phyloP scores from a whole-genome alignment of 2,329 filamentous ascomycete genomes.

The Monilinia aucupariae region DNA sequence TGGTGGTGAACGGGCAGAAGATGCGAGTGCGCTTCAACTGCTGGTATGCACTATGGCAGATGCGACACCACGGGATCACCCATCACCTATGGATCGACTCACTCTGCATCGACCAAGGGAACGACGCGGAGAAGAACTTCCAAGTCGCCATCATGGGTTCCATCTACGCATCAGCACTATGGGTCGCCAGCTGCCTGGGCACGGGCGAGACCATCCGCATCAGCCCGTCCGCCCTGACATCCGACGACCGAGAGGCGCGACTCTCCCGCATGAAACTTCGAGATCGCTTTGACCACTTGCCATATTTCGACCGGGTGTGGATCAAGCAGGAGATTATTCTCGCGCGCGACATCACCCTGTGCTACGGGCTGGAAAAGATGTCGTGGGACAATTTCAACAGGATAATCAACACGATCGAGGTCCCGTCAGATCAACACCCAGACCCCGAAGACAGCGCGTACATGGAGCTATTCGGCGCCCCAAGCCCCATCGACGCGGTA shows the following conservation, averaged over 20 bases:
- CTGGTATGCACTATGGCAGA: conserved; percentile 13
- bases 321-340: conserved; percentile 11
- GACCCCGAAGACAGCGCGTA: not conserved
- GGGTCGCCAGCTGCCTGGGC: conserved; percentile 21
- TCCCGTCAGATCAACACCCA: not conserved
- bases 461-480: not conserved
- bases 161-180: conserved; percentile 20
- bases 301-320: conserved; percentile 13
- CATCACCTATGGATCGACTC: conserved; percentile 23
- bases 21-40: conserved; percentile 6
- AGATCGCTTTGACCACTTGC: conserved; percentile 2
- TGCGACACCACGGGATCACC: conserved; percentile 13
- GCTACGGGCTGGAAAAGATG: not conserved
- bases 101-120: conserved; percentile 23
- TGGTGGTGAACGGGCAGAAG: not conserved
- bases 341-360: not conserved
- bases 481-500: no score
- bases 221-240: not conserved
- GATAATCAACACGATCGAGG: not conserved
- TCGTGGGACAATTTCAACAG: not conserved
- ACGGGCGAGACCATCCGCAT: conserved; percentile 3
- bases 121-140: conserved; percentile 17
- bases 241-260: not conserved
- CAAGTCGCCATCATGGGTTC: conserved; percentile 22
- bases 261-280: not conserved